Base-by-base conservation (phyloP, 2,329 filamentous ascomycete genomes). In the Pyrenochaeta sp. region DNA sequence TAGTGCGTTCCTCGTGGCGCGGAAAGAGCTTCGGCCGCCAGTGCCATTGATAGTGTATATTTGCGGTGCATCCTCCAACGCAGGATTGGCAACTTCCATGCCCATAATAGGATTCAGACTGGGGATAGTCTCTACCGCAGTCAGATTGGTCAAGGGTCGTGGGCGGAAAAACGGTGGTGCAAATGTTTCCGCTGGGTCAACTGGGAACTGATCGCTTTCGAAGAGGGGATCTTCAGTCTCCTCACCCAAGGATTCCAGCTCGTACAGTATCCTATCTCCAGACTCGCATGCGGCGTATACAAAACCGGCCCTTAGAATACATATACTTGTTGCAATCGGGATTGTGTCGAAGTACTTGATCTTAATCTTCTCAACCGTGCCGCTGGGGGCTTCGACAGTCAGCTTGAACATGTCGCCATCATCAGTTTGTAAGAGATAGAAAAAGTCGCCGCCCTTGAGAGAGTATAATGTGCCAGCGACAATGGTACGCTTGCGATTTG, bases 261-360 rank as follows among this genome's bases (percentile, higher is more conserved):
- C 94, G 75, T 98, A 99, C 64, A 99, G 92, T 55, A 92, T 87
- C 72, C 96, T 91, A 72, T 97, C 95, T 27, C 96, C 95, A 60
- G 90, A 92, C 75, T 99, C 94, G 68, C 91, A 91, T 7, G 92
- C 92, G 47, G 94, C 90, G 69, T 95, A 99, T 10, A 99, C 83
- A 71, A 97, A 99, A 23, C 95, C 96, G 61, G 92, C 97, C 78
- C 97, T 97, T 63, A 99, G 78, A 63, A 99, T 97, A 73, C 92
- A 92, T 39, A 99, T 84, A 70, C 86, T 96, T 0, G 90, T 88
- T 0, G 93, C 92, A 32, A 96, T 83, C 0, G 96, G 94, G 3
- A 97, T 90, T 0, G 95, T 99, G 68, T 99, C 95, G 67, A 98
- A 99, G 76, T 98, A 99, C 75, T 97, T 97, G 77, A 99, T 91